Conservation (phyloP, 441 rosid species). For the Gossypium gossypioides region DNA sequence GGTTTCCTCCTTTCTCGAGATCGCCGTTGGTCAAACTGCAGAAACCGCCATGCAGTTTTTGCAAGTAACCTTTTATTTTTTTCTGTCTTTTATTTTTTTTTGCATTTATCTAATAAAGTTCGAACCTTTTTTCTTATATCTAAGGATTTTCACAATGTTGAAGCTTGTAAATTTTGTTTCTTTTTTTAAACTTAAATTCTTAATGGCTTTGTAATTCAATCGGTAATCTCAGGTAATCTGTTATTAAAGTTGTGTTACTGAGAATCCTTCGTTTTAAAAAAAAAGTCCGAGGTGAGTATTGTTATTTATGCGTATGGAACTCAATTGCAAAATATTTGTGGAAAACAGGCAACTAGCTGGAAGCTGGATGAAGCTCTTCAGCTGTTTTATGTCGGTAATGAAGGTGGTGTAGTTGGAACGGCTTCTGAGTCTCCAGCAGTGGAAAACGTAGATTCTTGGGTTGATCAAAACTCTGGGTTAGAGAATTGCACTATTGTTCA, state of each 20-base stretch:
- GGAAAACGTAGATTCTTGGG: constrained; percentile 21
- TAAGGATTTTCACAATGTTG: neutral
- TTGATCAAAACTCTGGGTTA: constrained; percentile 34
- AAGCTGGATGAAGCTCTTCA: constrained; percentile 91
- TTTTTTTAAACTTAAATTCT: neutral
- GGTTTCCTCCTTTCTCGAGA: constrained; percentile 87
- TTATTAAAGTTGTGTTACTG: neutral
- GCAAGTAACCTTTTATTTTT: constrained; percentile 34
- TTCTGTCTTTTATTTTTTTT: neutral
- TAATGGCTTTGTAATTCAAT: neutral
- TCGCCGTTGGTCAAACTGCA: constrained; percentile 83
- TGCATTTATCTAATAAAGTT: neutral
- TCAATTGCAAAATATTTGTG: constrained; percentile 7
- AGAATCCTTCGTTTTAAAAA: neutral
- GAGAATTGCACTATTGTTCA: neutral
- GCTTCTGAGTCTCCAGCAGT: constrained; percentile 33
- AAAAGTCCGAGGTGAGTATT: neutral
- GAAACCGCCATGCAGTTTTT: constrained; percentile 79
- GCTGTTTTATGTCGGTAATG: constrained; percentile 80
- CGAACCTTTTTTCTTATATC: neutral
- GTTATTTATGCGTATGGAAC: constrained; percentile 2
- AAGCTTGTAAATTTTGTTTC: neutral
- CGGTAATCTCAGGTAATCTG: neutral
- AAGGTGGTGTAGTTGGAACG: constrained; percentile 36
- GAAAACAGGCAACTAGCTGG: constrained; percentile 83